Percentiles rank a stretch among this genome's conserved stretches.
Conservation (phyloP, 2,329 filamentous ascomycete species). For the Fusarium anguioides region DNA sequence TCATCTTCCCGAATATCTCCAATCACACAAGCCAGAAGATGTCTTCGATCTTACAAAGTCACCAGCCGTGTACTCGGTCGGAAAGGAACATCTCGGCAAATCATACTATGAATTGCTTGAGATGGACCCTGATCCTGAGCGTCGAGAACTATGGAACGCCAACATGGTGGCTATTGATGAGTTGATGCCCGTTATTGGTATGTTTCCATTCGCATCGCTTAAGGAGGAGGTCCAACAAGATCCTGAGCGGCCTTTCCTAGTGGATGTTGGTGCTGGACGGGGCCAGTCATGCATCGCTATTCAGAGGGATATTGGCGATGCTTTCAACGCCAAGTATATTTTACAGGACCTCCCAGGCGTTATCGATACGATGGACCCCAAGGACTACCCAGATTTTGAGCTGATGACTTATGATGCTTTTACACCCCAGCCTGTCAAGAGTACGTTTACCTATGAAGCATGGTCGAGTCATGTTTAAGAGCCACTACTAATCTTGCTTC, state of each 20-base stretch:
- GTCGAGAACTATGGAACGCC: slow-evolving; percentile 50
- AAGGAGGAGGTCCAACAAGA: slow-evolving; percentile 46
- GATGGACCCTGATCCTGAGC: slow-evolving; percentile 42
- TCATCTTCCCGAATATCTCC: slow-evolving; percentile 48
- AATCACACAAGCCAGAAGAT: slow-evolving; percentile 46
- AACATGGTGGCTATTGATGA: slow-evolving; percentile 48
- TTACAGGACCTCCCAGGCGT: slow-evolving; percentile 52
- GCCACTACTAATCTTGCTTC: neutral
- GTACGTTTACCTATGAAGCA: neutral
- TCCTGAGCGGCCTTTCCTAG: slow-evolving; percentile 46
- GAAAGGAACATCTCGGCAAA: slow-evolving; percentile 48
- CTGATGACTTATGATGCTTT: slow-evolving; percentile 42
- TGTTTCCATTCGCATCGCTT: slow-evolving; percentile 50
- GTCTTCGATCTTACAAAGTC: slow-evolving; percentile 49
- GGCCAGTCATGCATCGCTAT: slow-evolving; percentile 49
- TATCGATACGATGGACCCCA: slow-evolving; percentile 35
- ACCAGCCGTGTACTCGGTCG: slow-evolving; percentile 48
- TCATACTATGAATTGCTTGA: slow-evolving; percentile 52
- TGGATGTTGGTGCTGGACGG: slow-evolving; percentile 49
- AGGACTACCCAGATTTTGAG: slow-evolving; percentile 43
- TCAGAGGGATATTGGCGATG: slow-evolving; percentile 38
- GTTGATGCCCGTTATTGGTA: slow-evolving; percentile 50
- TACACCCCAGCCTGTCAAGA: slow-evolving; percentile 38
- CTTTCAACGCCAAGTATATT: slow-evolving; percentile 45
- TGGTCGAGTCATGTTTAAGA: neutral